Conservation (phyloP, 2,329 filamentous ascomycete species). For the Laburnicola sp. region DNA sequence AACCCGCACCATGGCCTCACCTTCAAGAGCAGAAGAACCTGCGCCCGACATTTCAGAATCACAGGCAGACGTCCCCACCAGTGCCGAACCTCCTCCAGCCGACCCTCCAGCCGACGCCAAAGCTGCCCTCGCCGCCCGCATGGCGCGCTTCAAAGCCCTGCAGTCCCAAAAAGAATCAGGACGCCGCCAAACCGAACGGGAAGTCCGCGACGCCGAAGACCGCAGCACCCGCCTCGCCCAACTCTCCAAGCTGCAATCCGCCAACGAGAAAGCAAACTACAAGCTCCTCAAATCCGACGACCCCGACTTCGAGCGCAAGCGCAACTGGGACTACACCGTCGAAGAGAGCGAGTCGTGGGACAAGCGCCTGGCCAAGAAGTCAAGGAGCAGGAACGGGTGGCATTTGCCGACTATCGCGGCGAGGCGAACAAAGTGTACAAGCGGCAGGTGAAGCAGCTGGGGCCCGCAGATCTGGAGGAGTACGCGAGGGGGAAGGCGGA, state of each 20-base stretch:
- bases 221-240: slow-evolving; percentile 51
- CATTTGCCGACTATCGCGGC: slow-evolving; percentile 85
- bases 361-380: slow-evolving; percentile 83
- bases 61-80: slow-evolving; percentile 2
- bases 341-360: slow-evolving; percentile 97
- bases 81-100: neutral
- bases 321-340: slow-evolving; percentile 97
- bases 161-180: slow-evolving; percentile 66
- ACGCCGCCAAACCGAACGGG: slow-evolving; percentile 64
- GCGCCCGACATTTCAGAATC: neutral
- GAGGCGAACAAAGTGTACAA: slow-evolving; percentile 95
- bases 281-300: slow-evolving; percentile 93
- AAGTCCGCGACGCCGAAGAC: slow-evolving; percentile 43
- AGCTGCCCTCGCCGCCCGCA: slow-evolving; percentile 41
- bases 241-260: slow-evolving; percentile 77
- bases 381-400: slow-evolving; percentile 78
- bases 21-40: slow-evolving; percentile 1
- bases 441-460: slow-evolving; percentile 77
- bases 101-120: slow-evolving; percentile 24
- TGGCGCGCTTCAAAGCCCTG: slow-evolving; percentile 82
- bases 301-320: slow-evolving; percentile 94
- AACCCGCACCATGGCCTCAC: slow-evolving; percentile 10
- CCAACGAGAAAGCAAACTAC: slow-evolving; percentile 84
- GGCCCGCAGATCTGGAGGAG: slow-evolving; percentile 71
- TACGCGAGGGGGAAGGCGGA: slow-evolving; percentile 86